Conservation (phyloP, 176 grass and related monocot species). For the Aegilops speltoides region DNA sequence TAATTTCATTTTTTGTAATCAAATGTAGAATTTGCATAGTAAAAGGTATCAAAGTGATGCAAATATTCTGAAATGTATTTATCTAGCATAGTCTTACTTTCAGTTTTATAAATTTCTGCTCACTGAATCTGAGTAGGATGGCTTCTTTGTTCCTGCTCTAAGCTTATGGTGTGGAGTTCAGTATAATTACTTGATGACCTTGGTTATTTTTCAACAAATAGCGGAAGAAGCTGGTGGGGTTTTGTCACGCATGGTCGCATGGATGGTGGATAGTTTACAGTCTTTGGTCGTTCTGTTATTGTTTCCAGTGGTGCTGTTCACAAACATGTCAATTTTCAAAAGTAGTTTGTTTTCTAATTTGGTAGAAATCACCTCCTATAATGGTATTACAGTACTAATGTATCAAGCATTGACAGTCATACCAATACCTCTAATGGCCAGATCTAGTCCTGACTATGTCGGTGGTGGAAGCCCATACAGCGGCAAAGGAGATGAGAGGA, state of each 20-base stretch:
- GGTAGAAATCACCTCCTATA: not conserved
- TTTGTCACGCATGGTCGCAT: slow-evolving; percentile 57
- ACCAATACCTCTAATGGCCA: not conserved
- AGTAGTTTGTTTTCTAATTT: not conserved
- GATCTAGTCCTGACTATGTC: slow-evolving; percentile 58
- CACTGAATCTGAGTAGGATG: not conserved
- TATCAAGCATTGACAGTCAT: not conserved
- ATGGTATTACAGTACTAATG: not conserved
- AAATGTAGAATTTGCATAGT: not conserved
- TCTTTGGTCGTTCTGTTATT: slow-evolving; percentile 87
- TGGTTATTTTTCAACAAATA: slow-evolving; percentile 43
- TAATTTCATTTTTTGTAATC: not conserved
- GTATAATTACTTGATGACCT: slow-evolving; percentile 29
- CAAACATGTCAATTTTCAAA: slow-evolving; percentile 49
- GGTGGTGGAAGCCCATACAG: slow-evolving; percentile 45
- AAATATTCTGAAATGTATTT: slow-evolving; percentile 4
- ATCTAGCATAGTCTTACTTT: not conserved
- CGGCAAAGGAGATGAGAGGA: slow-evolving; percentile 42
- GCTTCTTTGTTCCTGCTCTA: not conserved
- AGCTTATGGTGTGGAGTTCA: not conserved
- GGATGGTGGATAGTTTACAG: slow-evolving; percentile 81
- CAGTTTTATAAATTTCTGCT: not conserved
- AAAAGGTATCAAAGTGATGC: not conserved
- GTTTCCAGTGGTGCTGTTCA: slow-evolving; percentile 75
- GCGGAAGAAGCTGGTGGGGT: slow-evolving; percentile 90